phyloP scores from a whole-genome alignment of 192 early-diverging fungal species.

The Umbelopsis sp. region DNA sequence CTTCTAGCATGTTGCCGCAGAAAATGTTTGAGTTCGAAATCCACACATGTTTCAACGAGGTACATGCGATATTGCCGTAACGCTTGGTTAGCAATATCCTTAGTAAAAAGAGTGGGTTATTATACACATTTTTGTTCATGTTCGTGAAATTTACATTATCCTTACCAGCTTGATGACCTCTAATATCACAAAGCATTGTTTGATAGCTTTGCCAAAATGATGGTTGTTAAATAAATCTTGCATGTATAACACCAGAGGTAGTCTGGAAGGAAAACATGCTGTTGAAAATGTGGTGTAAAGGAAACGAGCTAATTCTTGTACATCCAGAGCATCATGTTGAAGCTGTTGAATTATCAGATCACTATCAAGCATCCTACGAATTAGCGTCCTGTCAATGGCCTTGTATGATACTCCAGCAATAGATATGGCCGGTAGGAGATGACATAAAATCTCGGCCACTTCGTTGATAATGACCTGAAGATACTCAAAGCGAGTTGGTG shows the following conservation, averaged over 20 bases:
- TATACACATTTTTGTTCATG: too few relatives aligned
- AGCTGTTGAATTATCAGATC: constrained; percentile 65
- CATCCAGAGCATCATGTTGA: constrained; percentile 67
- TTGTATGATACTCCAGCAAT: constrained; percentile 18
- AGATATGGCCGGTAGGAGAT: constrained; percentile 52
- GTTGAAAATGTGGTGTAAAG: constrained; percentile 63
- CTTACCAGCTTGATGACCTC: constrained; percentile 59
- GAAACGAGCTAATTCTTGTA: constrained; percentile 57
- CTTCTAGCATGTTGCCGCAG: constrained; percentile 32
- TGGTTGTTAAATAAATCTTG: constrained; percentile 63
- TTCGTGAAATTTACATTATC: neutral
- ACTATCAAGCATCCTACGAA: constrained; percentile 58
- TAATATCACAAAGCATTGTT: constrained; percentile 74
- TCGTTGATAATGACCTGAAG: constrained; percentile 75
- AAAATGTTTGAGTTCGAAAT: constrained; percentile 50
- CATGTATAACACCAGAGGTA: constrained; percentile 48
- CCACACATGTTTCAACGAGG: constrained; percentile 44
- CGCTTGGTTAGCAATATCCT: constrained; percentile 50
- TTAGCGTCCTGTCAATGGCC: constrained; percentile 42
- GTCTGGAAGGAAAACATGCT: constrained; percentile 56
- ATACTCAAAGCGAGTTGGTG: constrained; percentile 35
- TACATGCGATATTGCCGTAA: constrained; percentile 37
- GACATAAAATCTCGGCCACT: constrained; percentile 72
- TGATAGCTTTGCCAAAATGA: constrained; percentile 60
- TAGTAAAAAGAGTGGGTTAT: neutral